Evolutionary conservation across 371 early-diverging fungal species (phyloP).

Genomic region (Chytridium lagenaria): DNA sequence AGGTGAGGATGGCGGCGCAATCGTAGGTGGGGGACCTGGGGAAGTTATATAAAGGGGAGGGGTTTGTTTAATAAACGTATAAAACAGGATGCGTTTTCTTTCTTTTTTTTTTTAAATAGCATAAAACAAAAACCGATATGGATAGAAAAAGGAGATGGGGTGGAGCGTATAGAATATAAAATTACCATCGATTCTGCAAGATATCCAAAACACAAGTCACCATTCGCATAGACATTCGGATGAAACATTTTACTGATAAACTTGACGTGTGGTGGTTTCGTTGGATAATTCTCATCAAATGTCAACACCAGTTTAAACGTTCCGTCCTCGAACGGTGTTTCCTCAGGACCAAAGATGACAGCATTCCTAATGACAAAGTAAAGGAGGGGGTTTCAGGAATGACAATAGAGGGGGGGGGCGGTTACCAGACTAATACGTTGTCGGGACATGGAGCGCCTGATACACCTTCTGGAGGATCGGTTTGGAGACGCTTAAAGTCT

Average conservation of each 20-base stretch:
- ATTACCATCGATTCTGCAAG: slow-evolving; percentile 92
- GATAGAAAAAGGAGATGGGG: no score
- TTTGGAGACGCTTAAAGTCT: slow-evolving; percentile 96
- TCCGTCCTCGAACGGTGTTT: slow-evolving; percentile 99
- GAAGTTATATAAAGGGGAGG: no score
- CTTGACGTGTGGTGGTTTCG: slow-evolving; percentile 97
- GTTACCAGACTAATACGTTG: slow-evolving; percentile 72
- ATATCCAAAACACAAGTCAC: slow-evolving; percentile 99
- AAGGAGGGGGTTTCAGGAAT: slow-evolving; percentile 75
- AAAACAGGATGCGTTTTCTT: no score
- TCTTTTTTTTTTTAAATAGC: no score
- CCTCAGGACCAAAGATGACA: slow-evolving; percentile 94
- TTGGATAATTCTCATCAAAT: slow-evolving; percentile 87
- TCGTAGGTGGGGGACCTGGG: slow-evolving; percentile 91
- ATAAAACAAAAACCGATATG: no score
- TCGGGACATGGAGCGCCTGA: slow-evolving; percentile 94
- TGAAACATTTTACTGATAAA: slow-evolving; percentile 99
- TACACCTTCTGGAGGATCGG: slow-evolving; percentile 90
- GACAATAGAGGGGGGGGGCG: slow-evolving; percentile 79
- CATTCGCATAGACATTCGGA: slow-evolving; percentile 98
- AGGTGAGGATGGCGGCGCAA: slow-evolving; percentile 94
- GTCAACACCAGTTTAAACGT: slow-evolving; percentile 96
- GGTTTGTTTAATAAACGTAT: no score
- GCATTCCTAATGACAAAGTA: slow-evolving; percentile 92
- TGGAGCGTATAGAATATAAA: neutral